Evolutionary conservation across 129 eudicot genomes (phyloP).

Genomic region (Flaveria robusta): DNA sequence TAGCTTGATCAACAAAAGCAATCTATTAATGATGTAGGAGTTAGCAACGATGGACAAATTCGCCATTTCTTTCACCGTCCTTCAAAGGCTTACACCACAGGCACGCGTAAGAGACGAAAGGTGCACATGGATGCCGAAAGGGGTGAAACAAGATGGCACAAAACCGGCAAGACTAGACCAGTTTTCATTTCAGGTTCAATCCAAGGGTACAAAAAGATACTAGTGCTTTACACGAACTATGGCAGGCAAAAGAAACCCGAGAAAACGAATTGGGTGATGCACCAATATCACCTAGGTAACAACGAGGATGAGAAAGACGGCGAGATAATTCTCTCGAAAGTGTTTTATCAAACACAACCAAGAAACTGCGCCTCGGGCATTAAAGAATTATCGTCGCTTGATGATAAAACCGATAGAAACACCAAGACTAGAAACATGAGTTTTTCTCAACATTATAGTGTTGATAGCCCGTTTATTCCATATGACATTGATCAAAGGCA

Average conservation of each 20-base stretch:
- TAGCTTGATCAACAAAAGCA: background rate
- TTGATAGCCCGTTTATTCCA: conserved; percentile 41
- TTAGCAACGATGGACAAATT: conserved; percentile 82
- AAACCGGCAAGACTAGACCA: conserved; percentile 91
- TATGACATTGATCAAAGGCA: conserved; percentile 44
- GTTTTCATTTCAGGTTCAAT: conserved; percentile 43
- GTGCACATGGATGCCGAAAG: conserved; percentile 71
- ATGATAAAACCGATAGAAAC: conserved; percentile 30
- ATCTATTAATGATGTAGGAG: conserved; percentile 50
- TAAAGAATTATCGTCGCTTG: conserved; percentile 27
- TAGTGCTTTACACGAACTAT: conserved; percentile 90
- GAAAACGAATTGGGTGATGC: conserved; percentile 98
- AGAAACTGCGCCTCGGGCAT: conserved; percentile 63
- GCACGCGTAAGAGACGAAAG: conserved; percentile 87
- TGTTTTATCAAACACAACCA: conserved; percentile 96
- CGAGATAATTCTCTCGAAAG: conserved; percentile 85
- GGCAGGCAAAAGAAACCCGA: conserved; percentile 93
- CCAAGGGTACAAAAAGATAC: conserved; percentile 83
- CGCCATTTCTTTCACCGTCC: conserved; percentile 97
- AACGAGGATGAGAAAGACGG: conserved; percentile 93
- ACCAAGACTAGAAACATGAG: conserved; percentile 30
- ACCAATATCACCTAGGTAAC: conserved; percentile 87
- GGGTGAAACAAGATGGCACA: conserved; percentile 98
- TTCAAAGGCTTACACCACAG: conserved; percentile 96
- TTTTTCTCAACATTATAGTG: conserved; percentile 49